Evolutionary conservation across 2,329 filamentous ascomycete species (phyloP).

Genomic region (Albifimbria verrucaria): DNA sequence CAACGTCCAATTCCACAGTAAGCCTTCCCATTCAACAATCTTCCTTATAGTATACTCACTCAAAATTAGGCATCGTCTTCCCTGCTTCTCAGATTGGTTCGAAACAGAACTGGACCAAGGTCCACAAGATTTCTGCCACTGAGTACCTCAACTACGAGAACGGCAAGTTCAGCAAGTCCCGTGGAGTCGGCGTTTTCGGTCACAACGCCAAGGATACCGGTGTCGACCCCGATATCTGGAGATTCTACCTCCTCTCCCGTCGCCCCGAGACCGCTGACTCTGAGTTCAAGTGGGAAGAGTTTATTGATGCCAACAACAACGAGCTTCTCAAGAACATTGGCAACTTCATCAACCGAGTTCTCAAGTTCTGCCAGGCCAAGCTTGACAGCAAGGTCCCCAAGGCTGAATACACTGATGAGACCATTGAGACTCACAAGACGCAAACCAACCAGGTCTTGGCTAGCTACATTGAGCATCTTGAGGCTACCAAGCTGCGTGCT

Average conservation of each 20-base stretch:
- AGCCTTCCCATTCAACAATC: not conserved
- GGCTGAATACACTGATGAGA: constrained; percentile 53
- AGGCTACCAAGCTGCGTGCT: constrained; percentile 67
- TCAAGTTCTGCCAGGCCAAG: constrained; percentile 76
- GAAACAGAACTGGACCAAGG: constrained; percentile 80
- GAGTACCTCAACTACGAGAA: constrained; percentile 85
- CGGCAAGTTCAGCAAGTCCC: constrained; percentile 90
- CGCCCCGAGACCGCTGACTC: constrained; percentile 83
- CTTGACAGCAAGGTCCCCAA: constrained; percentile 69
- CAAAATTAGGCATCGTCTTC: constrained; percentile 79
- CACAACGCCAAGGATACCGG: constrained; percentile 86
- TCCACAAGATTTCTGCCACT: constrained; percentile 83
- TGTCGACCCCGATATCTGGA: constrained; percentile 82
- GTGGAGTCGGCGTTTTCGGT: constrained; percentile 87
- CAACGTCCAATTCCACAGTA: constrained; percentile 55
- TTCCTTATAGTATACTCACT: constrained; percentile 12
- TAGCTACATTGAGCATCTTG: constrained; percentile 65
- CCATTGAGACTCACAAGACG: constrained; percentile 50
- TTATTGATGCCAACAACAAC: constrained; percentile 78
- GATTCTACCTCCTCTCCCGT: constrained; percentile 84
- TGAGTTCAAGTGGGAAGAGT: constrained; percentile 76
- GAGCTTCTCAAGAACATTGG: constrained; percentile 76
- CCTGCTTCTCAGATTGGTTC: constrained; percentile 84
- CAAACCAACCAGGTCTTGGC: constrained; percentile 65
- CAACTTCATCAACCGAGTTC: constrained; percentile 70